A percentile compares a stretch with the other conserved stretches of the same genome.
phyloP scores from a whole-genome alignment of 305 asterid genomes.

The Andrographis paniculata region DNA sequence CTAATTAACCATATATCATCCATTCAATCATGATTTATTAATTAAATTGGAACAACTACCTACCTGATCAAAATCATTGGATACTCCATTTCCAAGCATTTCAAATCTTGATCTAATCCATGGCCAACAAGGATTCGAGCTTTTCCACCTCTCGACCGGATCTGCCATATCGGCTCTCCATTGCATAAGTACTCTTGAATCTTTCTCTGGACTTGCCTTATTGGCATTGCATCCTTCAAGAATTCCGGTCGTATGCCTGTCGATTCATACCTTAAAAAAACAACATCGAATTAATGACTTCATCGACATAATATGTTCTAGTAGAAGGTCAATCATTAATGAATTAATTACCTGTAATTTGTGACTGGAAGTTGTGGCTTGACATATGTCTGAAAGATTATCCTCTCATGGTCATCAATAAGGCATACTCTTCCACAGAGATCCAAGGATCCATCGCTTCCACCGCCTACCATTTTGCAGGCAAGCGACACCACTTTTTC shows the following conservation, averaged over 20 bases:
- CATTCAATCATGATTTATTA: background rate
- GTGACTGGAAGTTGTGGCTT: slow-evolving; percentile 76
- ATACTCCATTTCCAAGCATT: slow-evolving; percentile 71
- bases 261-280: slow-evolving; percentile 78
- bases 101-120: slow-evolving; percentile 80
- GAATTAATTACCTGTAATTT: slow-evolving; percentile 54
- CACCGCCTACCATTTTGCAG: slow-evolving; percentile 95
- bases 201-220: slow-evolving; percentile 60
- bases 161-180: slow-evolving; percentile 84
- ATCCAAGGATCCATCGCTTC: slow-evolving; percentile 84
- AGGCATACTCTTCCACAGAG: slow-evolving; percentile 85
- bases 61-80: slow-evolving; percentile 63
- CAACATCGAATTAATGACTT: no score
- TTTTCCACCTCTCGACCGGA: slow-evolving; percentile 71
- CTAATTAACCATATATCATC: slow-evolving; percentile 2
- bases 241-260: slow-evolving; percentile 74
- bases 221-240: slow-evolving; percentile 72
- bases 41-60: no score
- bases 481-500: slow-evolving; percentile 72
- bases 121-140: slow-evolving; percentile 86
- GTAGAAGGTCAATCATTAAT: no score
- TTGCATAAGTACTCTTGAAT: slow-evolving; percentile 84
- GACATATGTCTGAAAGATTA: slow-evolving; percentile 65
- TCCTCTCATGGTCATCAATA: slow-evolving; percentile 59
- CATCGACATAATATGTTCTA: no score